Evolutionary conservation across 345 rosid genomes (phyloP), one percentile per base, ranked within the genome.

Genomic region (Excoecaria agallocha): DNA sequence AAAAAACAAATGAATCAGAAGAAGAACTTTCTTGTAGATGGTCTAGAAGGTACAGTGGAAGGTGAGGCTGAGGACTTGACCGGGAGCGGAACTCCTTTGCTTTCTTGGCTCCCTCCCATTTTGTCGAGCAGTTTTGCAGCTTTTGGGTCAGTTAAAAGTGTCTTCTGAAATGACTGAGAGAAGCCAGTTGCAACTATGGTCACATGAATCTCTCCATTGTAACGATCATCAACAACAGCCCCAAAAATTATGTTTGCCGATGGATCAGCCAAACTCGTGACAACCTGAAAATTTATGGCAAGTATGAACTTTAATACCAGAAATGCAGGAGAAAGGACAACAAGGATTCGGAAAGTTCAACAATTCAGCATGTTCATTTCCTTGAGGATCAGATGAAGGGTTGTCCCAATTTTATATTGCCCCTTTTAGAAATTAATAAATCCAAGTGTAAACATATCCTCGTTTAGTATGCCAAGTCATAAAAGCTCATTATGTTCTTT

Each of bases 241-340:
- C 98, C 98, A 78, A 94, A 94, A 81, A 92, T 95, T 78, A 95
- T 95, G 89, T 95, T 95, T 45, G 99, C 99, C 0, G 99, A 91
- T 84, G 98, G 97, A 76, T 95, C 99, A 0, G 99, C 97, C 81
- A 95, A 87, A 77, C 99, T 91, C 61, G 99, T 95, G 57, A 95
- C 99, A 2, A 92, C 99, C 99, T 95, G 86, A 6, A 68, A 72
- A 78, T 55, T 52, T 68, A 35, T 64, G 35, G 22, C 8, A 62
- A 12, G 30, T 5, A 66, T 15, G 19, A 8, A 54, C 7, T 30
- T 80, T 39, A 51, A 22, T 22, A 13, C 30, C 2, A 48, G 51
- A 30, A 30, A 30, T 30, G 30, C 15, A 65, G 20, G 46, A 3
- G 7, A 38, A 39, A 52, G 17, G 22, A 62, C 48, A 19, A 9